Base-by-base conservation (phyloP, 192 early-diverging fungal species). In the Coemansia sp. region DNA sequence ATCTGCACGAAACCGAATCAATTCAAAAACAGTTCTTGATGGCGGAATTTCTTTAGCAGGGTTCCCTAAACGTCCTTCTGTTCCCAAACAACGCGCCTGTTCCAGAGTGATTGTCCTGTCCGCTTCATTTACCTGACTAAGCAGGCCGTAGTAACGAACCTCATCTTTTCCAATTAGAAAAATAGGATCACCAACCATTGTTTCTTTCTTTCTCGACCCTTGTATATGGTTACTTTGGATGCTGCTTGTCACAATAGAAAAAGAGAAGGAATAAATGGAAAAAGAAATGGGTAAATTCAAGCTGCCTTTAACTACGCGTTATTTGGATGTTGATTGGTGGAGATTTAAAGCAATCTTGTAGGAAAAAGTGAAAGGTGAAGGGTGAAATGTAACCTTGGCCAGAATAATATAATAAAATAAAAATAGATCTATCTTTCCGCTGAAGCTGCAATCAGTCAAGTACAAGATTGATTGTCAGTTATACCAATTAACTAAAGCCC, bases 21-120 rank as follows among this genome's bases (percentile, higher is more conserved):
- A 93, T 64, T 94, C 92, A 80, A 92, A 99, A 45, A 94, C 82
- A 70, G 92, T 89, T 41, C 93, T 90, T 16, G 89, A 88, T 0
- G 90, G 80, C n/a, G 90, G 90, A 62, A 99, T 93, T 74, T 97
- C 95, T 62, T 97, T 90, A 54, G 76, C 64, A 11, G 88, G 89
- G 63, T 92, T 88, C 32, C 76, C 82, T 54, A 85, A 80, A 36
- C 97, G 90, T 67, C 95, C 95, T 78, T 99, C 97, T 1, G 97
- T 99, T 64, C 97, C 97, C 79, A 90, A 92, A n/a, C 94, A 96
- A 51, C 89, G 89, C 57, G 95, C 94, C 79, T 96, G 85, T 65
- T 91, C 89, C 46, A 98, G 87, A n/a, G 95, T 87, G 42, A 98
- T 92, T 21, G 94, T 94, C 47, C 91, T 90, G 63, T 95, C 91